Evolutionary conservation across 2,329 filamentous ascomycete genomes (phyloP).

Genomic region (Verticillium nonalfalfae): DNA sequence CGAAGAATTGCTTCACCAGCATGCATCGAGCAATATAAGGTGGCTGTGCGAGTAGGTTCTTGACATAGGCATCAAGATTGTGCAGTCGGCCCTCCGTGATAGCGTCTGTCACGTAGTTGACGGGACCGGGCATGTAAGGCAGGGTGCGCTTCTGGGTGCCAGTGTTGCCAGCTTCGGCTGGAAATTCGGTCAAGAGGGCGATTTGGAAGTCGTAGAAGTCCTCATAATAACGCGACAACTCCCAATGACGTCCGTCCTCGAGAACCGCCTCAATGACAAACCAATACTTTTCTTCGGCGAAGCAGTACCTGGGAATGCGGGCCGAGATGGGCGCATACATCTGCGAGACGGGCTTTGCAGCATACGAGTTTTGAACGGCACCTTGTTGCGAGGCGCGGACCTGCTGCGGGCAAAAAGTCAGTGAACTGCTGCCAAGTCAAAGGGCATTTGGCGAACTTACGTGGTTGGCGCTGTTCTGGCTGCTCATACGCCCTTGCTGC

Average conservation of each 20-base stretch:
- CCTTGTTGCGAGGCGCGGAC: conserved; percentile 20
- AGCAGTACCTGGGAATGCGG: conserved; percentile 87
- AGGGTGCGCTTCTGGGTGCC: conserved; percentile 72
- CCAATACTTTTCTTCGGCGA: conserved; percentile 97
- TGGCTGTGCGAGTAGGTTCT: conserved; percentile 79
- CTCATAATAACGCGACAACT: conserved; percentile 90
- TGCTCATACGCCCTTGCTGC: conserved; percentile 43
- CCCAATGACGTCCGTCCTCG: conserved; percentile 88
- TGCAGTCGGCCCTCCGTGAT: conserved; percentile 91
- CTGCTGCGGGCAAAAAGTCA: conserved; percentile 16
- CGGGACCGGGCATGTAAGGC: conserved; percentile 96
- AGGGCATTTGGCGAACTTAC: conserved; percentile 29
- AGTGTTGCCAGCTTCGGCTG: conserved; percentile 84
- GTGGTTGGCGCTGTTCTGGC: conserved; percentile 36
- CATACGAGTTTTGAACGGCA: conserved; percentile 30
- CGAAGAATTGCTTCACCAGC: conserved; percentile 85
- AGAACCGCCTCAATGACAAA: conserved; percentile 91
- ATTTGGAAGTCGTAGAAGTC: conserved; percentile 99
- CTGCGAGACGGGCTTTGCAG: conserved; percentile 38
- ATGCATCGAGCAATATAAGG: conserved; percentile 78
- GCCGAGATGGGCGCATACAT: conserved; percentile 74
- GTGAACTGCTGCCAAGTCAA: not conserved
- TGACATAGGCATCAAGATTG: conserved; percentile 93
- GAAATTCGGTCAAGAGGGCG: conserved; percentile 84
- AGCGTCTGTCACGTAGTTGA: conserved; percentile 95